phyloP scores from a whole-genome alignment of 305 asterid species.

The Fraxinus velutina region DNA sequence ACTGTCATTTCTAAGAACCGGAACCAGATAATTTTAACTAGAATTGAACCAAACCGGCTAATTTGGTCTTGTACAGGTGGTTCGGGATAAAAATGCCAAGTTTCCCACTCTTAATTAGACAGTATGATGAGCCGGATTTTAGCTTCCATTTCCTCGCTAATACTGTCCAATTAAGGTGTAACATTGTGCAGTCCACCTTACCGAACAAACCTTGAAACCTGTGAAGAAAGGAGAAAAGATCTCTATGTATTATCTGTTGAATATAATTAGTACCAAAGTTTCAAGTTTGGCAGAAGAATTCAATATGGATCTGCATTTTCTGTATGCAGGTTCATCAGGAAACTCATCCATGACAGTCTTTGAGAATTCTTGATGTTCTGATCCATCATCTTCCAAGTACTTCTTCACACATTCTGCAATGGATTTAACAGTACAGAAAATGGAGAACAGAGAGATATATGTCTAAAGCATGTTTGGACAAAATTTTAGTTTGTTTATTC shows the following conservation, averaged over 20 bases:
- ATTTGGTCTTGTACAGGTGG: background rate
- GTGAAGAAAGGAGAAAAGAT: background rate
- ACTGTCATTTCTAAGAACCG: background rate
- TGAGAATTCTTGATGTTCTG: conserved; percentile 38
- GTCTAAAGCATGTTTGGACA: background rate
- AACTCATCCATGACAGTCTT: conserved; percentile 52
- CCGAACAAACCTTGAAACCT: background rate
- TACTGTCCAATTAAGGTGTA: background rate
- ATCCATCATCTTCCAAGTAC: conserved; percentile 53
- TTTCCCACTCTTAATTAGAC: background rate
- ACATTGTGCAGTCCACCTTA: background rate
- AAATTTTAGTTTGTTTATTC: background rate
- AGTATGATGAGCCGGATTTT: background rate
- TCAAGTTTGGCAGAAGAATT: conserved; percentile 55
- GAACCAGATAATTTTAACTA: background rate
- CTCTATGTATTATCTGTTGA: background rate
- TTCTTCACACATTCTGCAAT: conserved; percentile 57
- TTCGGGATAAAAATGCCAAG: background rate
- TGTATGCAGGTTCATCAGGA: conserved; percentile 62
- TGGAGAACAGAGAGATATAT: background rate
- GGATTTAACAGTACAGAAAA: background rate
- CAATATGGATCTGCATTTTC: conserved; percentile 47
- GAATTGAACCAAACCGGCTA: background rate
- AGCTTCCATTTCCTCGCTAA: background rate
- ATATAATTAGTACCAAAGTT: conserved; percentile 40